Percentiles rank a stretch among this genome's conserved stretches.
These are phyloP conservation scores for Penicillium sp. DNA, from an alignment of 2,329 filamentous ascomycete species.

Conservation along the genomic window DNA sequence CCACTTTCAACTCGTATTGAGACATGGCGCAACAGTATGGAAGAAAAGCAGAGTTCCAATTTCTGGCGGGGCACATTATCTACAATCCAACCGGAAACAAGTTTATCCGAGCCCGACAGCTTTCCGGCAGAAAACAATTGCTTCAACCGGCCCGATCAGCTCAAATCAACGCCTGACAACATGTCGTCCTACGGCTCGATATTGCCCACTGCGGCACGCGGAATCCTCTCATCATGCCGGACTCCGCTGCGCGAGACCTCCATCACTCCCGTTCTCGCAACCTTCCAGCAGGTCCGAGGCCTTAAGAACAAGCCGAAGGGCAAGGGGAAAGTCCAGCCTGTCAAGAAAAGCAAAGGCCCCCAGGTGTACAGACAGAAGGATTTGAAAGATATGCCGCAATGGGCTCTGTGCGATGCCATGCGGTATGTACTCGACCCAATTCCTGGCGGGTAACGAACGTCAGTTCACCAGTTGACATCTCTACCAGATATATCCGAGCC, in stretches of 20 bases:
- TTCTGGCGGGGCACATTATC: conserved; percentile 27
- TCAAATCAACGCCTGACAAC: conserved; percentile 16
- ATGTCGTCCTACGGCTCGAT: conserved; percentile 38
- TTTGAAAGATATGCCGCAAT: conserved; percentile 65
- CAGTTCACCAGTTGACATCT: conserved; percentile 13
- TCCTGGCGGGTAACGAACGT: neutral
- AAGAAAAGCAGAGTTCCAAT: conserved; percentile 5
- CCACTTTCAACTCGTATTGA: conserved; percentile 35
- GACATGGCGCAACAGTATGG: conserved; percentile 28
- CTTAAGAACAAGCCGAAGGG: conserved; percentile 36
- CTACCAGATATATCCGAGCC: conserved; percentile 75
- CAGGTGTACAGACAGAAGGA: conserved; percentile 62
- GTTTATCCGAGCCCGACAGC: conserved; percentile 34
- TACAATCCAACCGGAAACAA: conserved; percentile 25
- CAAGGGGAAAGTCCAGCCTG: conserved; percentile 54
- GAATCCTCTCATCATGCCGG: conserved; percentile 34
- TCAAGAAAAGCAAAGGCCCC: conserved; percentile 60
- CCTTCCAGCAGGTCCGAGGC: conserved; percentile 37
- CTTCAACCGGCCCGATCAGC: conserved; percentile 11
- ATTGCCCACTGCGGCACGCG: conserved; percentile 36
- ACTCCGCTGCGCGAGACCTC: conserved; percentile 27
- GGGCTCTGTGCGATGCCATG: conserved; percentile 87
- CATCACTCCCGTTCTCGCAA: conserved; percentile 32
- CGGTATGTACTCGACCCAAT: conserved; percentile 52
- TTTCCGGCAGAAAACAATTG: conserved; percentile 37